These are phyloP conservation scores for Syzygium aqueum DNA, from an alignment of 345 rosid genomes.

Conservation along the genomic window DNA sequence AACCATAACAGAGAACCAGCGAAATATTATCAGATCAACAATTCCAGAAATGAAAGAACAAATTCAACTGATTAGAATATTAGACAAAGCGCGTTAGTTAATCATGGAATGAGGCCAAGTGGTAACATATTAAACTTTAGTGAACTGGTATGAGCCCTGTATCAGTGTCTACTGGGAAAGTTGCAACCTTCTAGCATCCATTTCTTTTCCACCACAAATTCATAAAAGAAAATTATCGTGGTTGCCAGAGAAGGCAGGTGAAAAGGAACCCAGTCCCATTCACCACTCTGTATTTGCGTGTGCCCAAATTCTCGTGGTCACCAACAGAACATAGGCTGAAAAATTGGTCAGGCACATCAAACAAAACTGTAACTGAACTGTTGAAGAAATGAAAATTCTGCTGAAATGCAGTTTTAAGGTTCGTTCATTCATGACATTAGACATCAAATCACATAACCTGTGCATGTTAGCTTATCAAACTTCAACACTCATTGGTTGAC, in stretches of 20 bases:
- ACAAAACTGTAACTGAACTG: background rate
- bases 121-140: background rate
- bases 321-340: background rate
- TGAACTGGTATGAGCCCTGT: background rate
- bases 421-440: background rate
- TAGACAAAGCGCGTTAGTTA: background rate
- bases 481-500: background rate
- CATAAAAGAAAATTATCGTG: background rate
- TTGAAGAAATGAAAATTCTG: background rate
- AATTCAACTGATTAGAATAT: background rate
- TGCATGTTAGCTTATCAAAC: background rate
- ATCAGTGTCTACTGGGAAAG: background rate
- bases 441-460: background rate
- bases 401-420: background rate
- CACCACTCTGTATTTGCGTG: background rate
- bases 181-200: background rate
- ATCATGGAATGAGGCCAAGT: background rate
- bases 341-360: background rate
- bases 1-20: background rate
- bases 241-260: background rate
- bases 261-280: background rate
- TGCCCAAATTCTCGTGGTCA: background rate
- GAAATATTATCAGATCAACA: background rate
- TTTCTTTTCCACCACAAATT: background rate
- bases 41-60: background rate